Evolutionary conservation across 805 yeast genomes (phyloP).

Genomic region (Wickerhamomyces rabaulensis): DNA sequence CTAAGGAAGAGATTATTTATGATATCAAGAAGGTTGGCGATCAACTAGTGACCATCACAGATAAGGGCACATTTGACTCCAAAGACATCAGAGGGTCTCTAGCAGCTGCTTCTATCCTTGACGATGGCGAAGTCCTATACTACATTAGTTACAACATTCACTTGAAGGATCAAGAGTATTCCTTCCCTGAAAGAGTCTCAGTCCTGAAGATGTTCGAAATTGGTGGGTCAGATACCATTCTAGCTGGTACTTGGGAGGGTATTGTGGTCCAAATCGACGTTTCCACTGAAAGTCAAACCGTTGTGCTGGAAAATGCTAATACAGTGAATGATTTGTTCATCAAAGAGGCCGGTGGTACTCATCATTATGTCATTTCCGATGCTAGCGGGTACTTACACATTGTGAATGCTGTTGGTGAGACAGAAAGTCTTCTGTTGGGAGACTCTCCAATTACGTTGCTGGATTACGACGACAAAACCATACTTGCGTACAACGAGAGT

Average conservation of each 20-base stretch:
- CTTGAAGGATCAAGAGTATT: not conserved
- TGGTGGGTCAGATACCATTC: not conserved
- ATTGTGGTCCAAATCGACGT: not conserved
- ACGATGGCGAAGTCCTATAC: not conserved
- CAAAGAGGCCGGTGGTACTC: not conserved
- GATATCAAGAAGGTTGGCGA: not conserved
- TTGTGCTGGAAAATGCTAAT: not conserved
- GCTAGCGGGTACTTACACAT: not conserved
- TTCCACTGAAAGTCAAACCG: not conserved
- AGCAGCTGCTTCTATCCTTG: not conserved
- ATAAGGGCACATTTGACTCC: not conserved
- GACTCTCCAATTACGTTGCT: not conserved
- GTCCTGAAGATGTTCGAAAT: not conserved
- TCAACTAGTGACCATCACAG: not conserved
- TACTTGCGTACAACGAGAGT: not conserved
- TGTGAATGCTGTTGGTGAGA: not conserved
- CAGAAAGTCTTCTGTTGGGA: not conserved
- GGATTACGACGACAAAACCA: not conserved
- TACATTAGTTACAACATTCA: not conserved
- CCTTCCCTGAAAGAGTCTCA: not conserved
- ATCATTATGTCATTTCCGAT: not conserved
- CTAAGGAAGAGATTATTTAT: not conserved
- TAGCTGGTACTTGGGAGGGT: not conserved
- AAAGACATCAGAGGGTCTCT: not conserved
- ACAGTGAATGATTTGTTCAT: not conserved